These are phyloP conservation scores for Phytopythium helicoides DNA, from an alignment of 352 stramenopile species.

Conservation along the genomic window DNA sequence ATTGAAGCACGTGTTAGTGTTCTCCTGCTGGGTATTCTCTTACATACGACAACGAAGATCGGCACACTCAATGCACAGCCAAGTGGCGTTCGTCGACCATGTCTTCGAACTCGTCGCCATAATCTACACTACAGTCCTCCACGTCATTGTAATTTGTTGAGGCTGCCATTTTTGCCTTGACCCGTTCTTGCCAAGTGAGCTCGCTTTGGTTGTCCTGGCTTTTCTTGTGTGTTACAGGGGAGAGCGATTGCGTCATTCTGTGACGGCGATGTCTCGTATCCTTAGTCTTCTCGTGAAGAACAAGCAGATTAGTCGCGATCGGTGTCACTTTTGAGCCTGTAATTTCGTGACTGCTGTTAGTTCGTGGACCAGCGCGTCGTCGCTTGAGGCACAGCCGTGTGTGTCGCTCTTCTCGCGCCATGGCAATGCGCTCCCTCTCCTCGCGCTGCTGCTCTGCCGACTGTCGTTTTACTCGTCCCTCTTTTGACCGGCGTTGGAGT, in stretches of 20 bases:
- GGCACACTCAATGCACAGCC: constrained; percentile 1
- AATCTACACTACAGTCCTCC: constrained; percentile 53
- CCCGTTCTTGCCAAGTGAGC: constrained; percentile 1
- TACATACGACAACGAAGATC: constrained; percentile 30
- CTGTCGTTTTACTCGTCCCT: constrained; percentile 42
- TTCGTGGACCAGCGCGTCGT: constrained; percentile 3
- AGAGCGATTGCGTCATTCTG: too few relatives aligned
- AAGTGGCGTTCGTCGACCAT: constrained; percentile 70
- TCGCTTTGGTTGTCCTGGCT: too few relatives aligned
- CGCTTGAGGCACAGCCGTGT: constrained; percentile 48
- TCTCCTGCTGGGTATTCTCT: constrained; percentile 1
- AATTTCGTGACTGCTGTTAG: neutral
- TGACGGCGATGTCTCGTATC: too few relatives aligned
- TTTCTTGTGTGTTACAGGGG: too few relatives aligned
- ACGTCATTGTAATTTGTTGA: constrained; percentile 10
- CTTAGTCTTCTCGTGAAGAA: too few relatives aligned
- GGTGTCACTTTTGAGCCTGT: too few relatives aligned
- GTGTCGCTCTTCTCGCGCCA: constrained; percentile 73
- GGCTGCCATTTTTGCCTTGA: constrained; percentile 2
- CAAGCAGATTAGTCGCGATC: too few relatives aligned
- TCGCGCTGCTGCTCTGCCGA: constrained; percentile 58
- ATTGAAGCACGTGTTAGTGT: neutral
- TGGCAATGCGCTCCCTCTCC: constrained; percentile 56
- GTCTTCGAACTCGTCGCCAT: constrained; percentile 83
- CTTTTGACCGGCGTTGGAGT: constrained; percentile 42